Percentiles rank a stretch among this genome's conserved stretches.
Conservation (phyloP, 208 protist species). For the Acanthamoeba castellanii region DNA sequence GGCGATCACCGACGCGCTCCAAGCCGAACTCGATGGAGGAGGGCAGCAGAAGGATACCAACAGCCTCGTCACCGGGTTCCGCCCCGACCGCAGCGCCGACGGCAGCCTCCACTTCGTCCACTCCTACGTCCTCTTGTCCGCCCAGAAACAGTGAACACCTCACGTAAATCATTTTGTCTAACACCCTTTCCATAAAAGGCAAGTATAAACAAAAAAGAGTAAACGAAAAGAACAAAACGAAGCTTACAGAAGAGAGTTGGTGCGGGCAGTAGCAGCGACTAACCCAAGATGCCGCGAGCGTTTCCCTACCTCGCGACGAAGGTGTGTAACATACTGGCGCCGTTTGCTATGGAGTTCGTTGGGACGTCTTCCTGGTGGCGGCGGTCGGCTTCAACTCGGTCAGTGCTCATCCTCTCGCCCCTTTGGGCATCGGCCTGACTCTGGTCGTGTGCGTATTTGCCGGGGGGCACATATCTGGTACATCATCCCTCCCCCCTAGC, state of each 20-base stretch:
- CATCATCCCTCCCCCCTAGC: neutral
- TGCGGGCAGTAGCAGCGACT: too few species aligned
- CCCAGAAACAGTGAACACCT: neutral
- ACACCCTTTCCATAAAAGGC: too few species aligned
- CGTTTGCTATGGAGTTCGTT: constrained; percentile 44
- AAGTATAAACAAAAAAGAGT: too few species aligned
- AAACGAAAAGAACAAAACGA: too few species aligned
- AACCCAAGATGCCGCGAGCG: neutral
- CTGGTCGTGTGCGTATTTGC: neutral
- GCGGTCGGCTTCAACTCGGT: constrained; percentile 14
- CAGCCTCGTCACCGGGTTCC: neutral
- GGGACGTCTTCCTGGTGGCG: constrained; percentile 31
- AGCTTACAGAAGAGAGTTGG: too few species aligned
- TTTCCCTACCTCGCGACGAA: neutral
- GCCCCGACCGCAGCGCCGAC: neutral
- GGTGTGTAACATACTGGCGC: constrained; percentile 38
- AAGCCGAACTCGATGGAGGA: too few species aligned
- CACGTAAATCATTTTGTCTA: too few species aligned
- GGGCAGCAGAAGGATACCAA: neutral
- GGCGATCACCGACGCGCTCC: neutral
- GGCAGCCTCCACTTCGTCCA: neutral
- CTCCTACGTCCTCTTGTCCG: neutral
- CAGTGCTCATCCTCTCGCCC: neutral
- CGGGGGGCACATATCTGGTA: constrained; percentile 64
- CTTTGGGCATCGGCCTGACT: constrained; percentile 37